Evolutionary conservation across 2,329 filamentous ascomycete species (phyloP), one percentile per base, ranked within the genome.

Genomic region (Fusarium keratoplasticum): DNA sequence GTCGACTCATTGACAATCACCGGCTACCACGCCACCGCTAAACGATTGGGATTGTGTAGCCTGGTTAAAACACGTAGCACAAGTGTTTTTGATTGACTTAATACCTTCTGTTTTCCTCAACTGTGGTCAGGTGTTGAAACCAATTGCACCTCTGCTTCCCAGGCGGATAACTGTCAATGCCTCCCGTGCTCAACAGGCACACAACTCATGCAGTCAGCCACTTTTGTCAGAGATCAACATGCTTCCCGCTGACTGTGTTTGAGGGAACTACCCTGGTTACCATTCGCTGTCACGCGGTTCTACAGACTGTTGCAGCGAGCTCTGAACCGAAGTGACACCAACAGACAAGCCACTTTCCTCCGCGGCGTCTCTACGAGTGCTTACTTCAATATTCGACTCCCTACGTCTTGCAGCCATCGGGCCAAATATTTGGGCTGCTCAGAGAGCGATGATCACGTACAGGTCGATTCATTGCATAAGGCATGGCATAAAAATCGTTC

Each of bases 371-470:
- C 13, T 47, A 47, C 8, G 22, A 27, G 42, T 2, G 20, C 22
- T 47, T 18, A 3, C 2, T 25, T 44, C 7, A 9, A 9, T 4
- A 6, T 44, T 16, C 8, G 22, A 10, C 22, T 47, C 5, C 14
- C 6, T 10, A 18, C 0, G 8, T 18, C 7, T 3, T 27, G 14
- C 7, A n/a, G n/a, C n/a, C n/a, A 0, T 5, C 5, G 22, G 22
- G 14, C 1, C 2, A 6, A 27, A 27, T 18, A 14, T 5, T 47
- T 47, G 1, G 22, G 22, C 8, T 27, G 42, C 2, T 11, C 1
- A 47, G 8, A 27, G 14, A 47, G 42, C 8, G 1, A 27, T 0
- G 5, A 6, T 27, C 22, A 47, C 22, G 9, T 3, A 6, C 9
- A 16, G 4, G 5, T 6, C 8, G 14, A 6, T 47, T 47, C 0